Base-by-base conservation (phyloP, 2,329 filamentous ascomycete genomes). In the Trichoderma sp. region DNA sequence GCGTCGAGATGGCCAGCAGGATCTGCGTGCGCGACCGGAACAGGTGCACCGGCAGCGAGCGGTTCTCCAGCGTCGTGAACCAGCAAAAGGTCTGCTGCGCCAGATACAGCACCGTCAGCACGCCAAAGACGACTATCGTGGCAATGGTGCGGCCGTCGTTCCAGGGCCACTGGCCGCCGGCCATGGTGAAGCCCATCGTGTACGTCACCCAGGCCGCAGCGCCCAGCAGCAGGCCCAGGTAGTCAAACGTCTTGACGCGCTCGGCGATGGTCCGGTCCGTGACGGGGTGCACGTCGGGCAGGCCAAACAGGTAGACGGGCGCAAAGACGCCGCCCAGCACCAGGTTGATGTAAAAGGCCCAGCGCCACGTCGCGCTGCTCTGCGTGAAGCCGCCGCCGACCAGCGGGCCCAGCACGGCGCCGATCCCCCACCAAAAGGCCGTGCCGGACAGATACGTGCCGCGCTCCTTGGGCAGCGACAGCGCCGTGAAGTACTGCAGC, bases 301-400 rank as follows among this genome's bases (percentile, higher is more conserved):
- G 37, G 24, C 54, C 49, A 13, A 67, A 56, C 16, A 68, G 0
- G 39, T 69, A 67, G 13, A 69, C 46, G n/a, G 68, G 63, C 21
- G 63, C 56, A 16, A 69, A 68, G 28, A 32, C 56, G 7, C 26
- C 68, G 21, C 63, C 63, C 5, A 83, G 80, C 37, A 84, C 76
- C 1, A 87, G 77, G 70, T 87, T 88, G 76, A 88, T 84, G 71
- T 88, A 89, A 68, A 83, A 82, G 6, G 71, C 63, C 68, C 68
- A 68, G 13, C 64, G 43, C 68, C 68, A 69, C 11, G 68, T 69
- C 2, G 68, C 68, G 43, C 43, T 65, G 5, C 54, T 59, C 52
- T 69, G 21, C 13, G 78, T 76, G 54, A 84, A 82, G 0, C 77
- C 78, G 32, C 82, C 82, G 6, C 82, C 82, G 21, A 83, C 75